These are phyloP conservation scores for Phytophthora meadii DNA, from an alignment of 352 stramenopile genomes.

Conservation along the genomic window DNA sequence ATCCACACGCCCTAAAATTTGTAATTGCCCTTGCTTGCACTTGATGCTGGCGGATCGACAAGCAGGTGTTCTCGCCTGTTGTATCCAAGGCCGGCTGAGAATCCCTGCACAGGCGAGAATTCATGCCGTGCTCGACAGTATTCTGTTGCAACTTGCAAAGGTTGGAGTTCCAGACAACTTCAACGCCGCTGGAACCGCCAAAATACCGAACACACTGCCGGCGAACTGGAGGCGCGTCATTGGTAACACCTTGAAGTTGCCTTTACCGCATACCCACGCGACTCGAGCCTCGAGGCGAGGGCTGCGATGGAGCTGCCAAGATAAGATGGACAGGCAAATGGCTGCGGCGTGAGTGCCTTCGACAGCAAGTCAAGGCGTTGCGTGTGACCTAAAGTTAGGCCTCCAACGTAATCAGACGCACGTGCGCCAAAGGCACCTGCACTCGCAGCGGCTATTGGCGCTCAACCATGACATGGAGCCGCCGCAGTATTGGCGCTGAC, in stretches of 20 bases:
- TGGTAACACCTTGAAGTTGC: constrained; percentile 17
- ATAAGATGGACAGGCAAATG: constrained; percentile 27
- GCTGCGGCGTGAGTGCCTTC: constrained; percentile 8
- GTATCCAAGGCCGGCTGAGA: constrained; percentile 13
- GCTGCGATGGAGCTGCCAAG: background rate
- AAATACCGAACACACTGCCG: background rate
- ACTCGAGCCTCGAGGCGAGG: too few species aligned
- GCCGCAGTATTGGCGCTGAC: constrained; percentile 14
- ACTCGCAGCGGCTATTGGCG: constrained; percentile 15
- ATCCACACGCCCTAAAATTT: constrained; percentile 40
- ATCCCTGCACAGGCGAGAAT: constrained; percentile 7
- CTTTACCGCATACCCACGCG: background rate
- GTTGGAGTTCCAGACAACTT: constrained; percentile 21
- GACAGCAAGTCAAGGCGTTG: constrained; percentile 7
- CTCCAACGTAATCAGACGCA: constrained; percentile 29
- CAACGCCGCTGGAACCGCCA: constrained; percentile 21
- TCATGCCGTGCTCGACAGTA: background rate
- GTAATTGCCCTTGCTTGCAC: constrained; percentile 21
- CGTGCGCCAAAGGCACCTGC: constrained; percentile 23
- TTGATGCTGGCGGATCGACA: constrained; percentile 14
- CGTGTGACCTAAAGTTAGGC: constrained; percentile 15
- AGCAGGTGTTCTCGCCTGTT: constrained; percentile 4
- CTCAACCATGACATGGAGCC: constrained; percentile 22
- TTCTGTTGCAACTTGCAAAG: background rate
- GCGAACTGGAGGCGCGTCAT: background rate